A percentile compares a stretch with the other conserved stretches of the same genome.
Conservation (phyloP, 2,329 filamentous ascomycete genomes). For the Metarhizium sp. region DNA sequence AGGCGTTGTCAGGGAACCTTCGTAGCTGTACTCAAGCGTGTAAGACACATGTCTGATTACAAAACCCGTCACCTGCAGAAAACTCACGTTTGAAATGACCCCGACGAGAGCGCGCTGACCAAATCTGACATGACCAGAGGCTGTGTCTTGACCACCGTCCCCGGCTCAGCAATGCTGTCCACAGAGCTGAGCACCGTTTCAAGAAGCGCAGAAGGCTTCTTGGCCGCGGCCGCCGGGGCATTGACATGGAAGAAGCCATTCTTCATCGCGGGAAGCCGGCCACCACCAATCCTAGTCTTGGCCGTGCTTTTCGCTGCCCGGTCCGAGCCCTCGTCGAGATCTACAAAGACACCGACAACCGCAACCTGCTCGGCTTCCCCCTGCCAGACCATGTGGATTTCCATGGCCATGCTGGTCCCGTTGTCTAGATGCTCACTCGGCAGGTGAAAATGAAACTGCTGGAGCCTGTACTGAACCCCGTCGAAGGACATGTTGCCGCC, state of each 20-base stretch:
- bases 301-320: not conserved
- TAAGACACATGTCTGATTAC: not conserved
- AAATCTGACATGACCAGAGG: slow-evolving; percentile 34
- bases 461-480: slow-evolving; percentile 30
- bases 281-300: not conserved
- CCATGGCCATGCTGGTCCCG: slow-evolving; percentile 20
- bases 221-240: not conserved
- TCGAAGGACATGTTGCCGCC: slow-evolving; percentile 35
- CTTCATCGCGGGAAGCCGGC: not conserved
- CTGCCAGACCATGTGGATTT: slow-evolving; percentile 20
- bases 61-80: not conserved
- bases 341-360: not conserved
- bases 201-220: not conserved
- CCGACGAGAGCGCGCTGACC: slow-evolving; percentile 20
- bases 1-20: slow-evolving; percentile 52
- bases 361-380: slow-evolving; percentile 14
- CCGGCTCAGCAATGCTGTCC: slow-evolving; percentile 26
- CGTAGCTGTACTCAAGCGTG: slow-evolving; percentile 37
- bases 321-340: not conserved
- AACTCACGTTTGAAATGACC: slow-evolving; percentile 19
- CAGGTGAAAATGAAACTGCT: slow-evolving; percentile 52
- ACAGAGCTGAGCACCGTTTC: slow-evolving; percentile 21
- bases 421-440: slow-evolving; percentile 48
- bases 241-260: not conserved
- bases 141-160: slow-evolving; percentile 24